Base-by-base conservation (phyloP, 306 rosid species). In the Neltuma alba region DNA sequence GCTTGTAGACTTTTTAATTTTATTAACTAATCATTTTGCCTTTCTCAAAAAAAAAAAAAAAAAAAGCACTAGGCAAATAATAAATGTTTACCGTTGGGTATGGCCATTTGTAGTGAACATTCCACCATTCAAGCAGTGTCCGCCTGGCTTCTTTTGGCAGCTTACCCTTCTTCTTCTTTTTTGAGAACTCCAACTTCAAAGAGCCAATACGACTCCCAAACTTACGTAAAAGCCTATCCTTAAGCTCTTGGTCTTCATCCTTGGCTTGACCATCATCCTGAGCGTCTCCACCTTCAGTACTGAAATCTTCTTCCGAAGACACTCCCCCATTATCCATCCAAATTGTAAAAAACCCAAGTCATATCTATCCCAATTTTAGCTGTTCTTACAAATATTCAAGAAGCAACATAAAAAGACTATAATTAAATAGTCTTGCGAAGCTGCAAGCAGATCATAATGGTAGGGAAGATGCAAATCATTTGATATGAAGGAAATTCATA, bases 131-230 rank as follows among this genome's bases (percentile, higher is more conserved):
- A 57, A 95, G 86, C 33, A 95, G 85, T 1, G 82, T 77, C 77
- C 89, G 96, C 76, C 98, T 86, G n/a, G 98, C 99, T 82, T 95
- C 99, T 84, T 92, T 92, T 0, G 99, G 99, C 28, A 93, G 86
- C 89, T 95, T 95, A 80, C 97, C 99, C 76, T 93, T 95, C 85
- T 92, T 90, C 84, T 91, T 95, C 86, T 91, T 91, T 87, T 95
- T 95, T 5, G 99, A 90, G 69, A 95, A 95, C 61, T 91, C 97
- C 47, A 88, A 83, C 82, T 95, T 95, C 79, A 95, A 86, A 60
- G 85, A 84, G 38, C 98, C 80, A 81, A 95, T 91, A 72, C 89
- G 97, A 76, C 93, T 84, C 50, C 99, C 99, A 88, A 90, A 95
- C 84, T 83, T 90, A 2, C 97, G 96, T 57, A 91, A 37, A 68